phyloP scores from a whole-genome alignment of 257 asterid genomes.

The Solanum sejunctum region DNA sequence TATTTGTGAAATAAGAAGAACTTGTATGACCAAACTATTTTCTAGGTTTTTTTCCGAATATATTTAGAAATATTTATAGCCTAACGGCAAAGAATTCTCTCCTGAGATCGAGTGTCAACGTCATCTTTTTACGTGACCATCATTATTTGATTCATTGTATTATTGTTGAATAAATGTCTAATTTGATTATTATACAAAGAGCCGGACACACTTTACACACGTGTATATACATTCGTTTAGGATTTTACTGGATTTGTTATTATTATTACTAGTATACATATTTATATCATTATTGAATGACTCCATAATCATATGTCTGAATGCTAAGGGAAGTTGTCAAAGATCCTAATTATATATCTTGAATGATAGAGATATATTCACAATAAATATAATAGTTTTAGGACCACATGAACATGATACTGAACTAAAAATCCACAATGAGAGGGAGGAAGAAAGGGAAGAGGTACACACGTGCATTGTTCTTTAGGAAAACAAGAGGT shows the following conservation, averaged over 20 bases:
- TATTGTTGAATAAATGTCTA: neutral
- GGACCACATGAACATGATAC: neutral
- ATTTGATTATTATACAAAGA: neutral
- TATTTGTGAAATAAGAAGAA: too few relatives aligned
- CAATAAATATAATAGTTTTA: neutral
- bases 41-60: too few relatives aligned
- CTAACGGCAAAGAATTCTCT: neutral
- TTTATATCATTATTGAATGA: neutral
- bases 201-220: too few relatives aligned
- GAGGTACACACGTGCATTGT: conserved; percentile 1
- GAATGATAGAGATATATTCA: neutral
- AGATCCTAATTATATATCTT: neutral
- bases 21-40: too few relatives aligned
- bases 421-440: neutral
- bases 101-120: neutral
- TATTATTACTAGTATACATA: neutral
- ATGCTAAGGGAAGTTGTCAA: neutral
- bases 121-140: neutral
- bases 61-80: too few relatives aligned
- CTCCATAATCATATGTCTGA: neutral
- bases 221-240: too few relatives aligned
- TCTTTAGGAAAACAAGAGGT: neutral
- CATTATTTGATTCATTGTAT: neutral
- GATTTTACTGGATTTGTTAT: too few relatives aligned
- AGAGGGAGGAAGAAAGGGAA: neutral